Conservation (phyloP, 805 yeast genomes). For the Metschnikowia proteae region DNA sequence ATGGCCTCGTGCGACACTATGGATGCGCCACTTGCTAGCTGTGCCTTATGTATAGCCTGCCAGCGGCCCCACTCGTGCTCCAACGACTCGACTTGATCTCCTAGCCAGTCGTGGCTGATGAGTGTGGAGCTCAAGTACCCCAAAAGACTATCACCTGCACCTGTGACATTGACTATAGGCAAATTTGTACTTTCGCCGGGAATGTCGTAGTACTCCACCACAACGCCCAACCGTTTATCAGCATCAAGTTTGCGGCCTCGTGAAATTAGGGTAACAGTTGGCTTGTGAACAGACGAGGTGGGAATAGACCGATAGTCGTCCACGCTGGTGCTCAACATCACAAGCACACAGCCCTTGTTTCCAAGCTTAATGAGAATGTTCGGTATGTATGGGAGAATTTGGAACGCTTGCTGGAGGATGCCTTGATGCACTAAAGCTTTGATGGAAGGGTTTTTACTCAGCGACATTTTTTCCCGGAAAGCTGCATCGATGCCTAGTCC, state of each 20-base stretch:
- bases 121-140: constrained; percentile 53
- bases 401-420: constrained; percentile 61
- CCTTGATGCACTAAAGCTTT: constrained; percentile 39
- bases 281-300: constrained; percentile 28
- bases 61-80: constrained; percentile 38
- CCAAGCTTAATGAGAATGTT: constrained; percentile 67
- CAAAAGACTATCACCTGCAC: constrained; percentile 82
- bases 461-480: constrained; percentile 46
- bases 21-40: constrained; percentile 37
- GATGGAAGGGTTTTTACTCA: constrained; percentile 16
- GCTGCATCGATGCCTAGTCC: constrained; percentile 45
- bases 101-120: constrained; percentile 26
- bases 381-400: constrained; percentile 71
- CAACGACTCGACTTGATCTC: constrained; percentile 19
- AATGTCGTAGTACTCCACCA: constrained; percentile 59
- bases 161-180: constrained; percentile 64
- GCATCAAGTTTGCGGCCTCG: constrained; percentile 17
- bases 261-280: constrained; percentile 22
- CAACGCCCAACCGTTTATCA: constrained; percentile 44
- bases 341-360: constrained; percentile 50
- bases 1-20: constrained; percentile 10
- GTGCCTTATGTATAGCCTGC: constrained; percentile 35
- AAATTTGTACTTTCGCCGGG: constrained; percentile 29
- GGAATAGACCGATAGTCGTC: constrained; percentile 32
- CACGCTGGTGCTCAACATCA: constrained; percentile 33